Conservation (phyloP, 192 early-diverging fungal species). For the Coemansia sp. region DNA sequence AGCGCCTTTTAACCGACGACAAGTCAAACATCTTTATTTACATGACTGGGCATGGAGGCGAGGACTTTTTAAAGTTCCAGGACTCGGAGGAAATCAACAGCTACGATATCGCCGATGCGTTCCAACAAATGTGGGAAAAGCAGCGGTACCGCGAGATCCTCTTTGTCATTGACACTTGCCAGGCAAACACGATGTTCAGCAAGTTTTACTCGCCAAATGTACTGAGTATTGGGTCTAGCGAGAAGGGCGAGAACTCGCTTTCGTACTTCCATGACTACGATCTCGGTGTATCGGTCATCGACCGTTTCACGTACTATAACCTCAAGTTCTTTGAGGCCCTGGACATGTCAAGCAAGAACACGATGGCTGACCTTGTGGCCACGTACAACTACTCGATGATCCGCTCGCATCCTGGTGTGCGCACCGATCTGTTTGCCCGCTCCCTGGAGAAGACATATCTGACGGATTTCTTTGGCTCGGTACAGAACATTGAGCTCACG, state of each 20-base stretch:
- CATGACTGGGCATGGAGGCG: conserved; percentile 99
- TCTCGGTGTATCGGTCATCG: conserved; percentile 96
- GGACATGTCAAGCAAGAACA: conserved; percentile 73
- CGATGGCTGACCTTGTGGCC: conserved; percentile 73
- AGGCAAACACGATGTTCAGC: conserved; percentile 96
- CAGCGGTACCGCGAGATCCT: conserved; percentile 96
- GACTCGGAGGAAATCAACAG: conserved; percentile 96
- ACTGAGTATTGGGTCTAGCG: conserved; percentile 84
- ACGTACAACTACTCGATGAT: conserved; percentile 79
- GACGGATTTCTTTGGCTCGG: conserved; percentile 96
- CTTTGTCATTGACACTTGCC: conserved; percentile 98
- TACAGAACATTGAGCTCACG: conserved; percentile 88
- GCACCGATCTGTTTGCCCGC: conserved; percentile 79
- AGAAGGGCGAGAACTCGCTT: conserved; percentile 88
- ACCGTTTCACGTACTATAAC: conserved; percentile 96
- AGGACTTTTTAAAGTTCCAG: conserved; percentile 99
- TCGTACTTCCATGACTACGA: conserved; percentile 79
- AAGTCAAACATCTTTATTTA: conserved; percentile 94
- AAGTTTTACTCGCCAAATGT: conserved; percentile 93
- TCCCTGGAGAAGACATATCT: conserved; percentile 71
- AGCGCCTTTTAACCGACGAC: conserved; percentile 93
- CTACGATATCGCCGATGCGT: conserved; percentile 94
- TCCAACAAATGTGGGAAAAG: conserved; percentile 98
- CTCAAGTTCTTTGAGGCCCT: conserved; percentile 89
- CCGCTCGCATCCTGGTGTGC: conserved; percentile 80